Percentiles rank a stretch among this genome's conserved stretches.
Conservation (phyloP, 139 green algal species). For the Nannochloris sp. region DNA sequence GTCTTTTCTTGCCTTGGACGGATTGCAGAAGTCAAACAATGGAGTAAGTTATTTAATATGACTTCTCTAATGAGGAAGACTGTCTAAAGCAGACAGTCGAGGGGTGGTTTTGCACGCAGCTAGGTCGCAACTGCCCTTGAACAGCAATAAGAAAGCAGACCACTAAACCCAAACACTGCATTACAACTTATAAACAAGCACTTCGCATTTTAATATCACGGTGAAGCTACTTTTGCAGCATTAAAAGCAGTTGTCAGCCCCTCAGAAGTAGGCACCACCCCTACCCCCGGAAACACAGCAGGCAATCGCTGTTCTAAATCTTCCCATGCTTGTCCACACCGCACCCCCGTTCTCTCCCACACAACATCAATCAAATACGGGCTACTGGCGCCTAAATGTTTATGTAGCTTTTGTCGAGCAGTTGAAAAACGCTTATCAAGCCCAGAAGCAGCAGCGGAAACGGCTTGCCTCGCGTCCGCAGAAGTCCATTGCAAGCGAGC, state of each 20-base stretch:
- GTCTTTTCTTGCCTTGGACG: too few species aligned
- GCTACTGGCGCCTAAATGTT: constrained; percentile 33
- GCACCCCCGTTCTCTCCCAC: constrained; percentile 10
- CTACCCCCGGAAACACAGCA: not conserved
- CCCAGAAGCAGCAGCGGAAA: constrained; percentile 12
- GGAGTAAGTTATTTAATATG: too few species aligned
- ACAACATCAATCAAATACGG: constrained; percentile 25
- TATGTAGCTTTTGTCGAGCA: constrained; percentile 21
- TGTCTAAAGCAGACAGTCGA: too few species aligned
- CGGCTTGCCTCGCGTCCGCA: constrained; percentile 9
- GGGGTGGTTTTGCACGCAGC: too few species aligned
- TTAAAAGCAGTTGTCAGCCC: not conserved
- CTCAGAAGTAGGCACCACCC: not conserved
- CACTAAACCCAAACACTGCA: too few species aligned
- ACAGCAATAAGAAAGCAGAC: too few species aligned
- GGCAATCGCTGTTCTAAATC: not conserved
- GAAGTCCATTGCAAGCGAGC: not conserved
- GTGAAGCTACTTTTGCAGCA: not conserved
- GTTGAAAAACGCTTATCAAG: constrained; percentile 29
- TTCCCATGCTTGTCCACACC: not conserved
- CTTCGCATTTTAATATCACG: too few species aligned
- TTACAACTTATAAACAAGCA: too few species aligned
- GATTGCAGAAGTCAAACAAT: too few species aligned
- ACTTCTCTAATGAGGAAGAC: too few species aligned
- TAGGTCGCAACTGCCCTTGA: too few species aligned